These are phyloP conservation scores for Glycyrrhiza uralensis DNA, from an alignment of 306 rosid genomes.

Conservation along the genomic window DNA sequence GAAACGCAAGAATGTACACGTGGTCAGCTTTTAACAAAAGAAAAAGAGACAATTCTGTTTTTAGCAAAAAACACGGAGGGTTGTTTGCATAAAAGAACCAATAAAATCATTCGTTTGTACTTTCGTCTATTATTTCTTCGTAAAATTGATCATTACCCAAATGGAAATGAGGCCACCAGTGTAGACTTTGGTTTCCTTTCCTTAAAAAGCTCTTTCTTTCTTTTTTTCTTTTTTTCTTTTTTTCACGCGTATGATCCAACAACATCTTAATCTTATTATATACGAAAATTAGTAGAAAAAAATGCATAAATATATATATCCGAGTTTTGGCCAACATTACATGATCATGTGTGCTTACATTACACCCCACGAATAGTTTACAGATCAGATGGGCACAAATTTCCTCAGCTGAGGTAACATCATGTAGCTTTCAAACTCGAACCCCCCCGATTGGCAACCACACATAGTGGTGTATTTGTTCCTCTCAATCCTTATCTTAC, in stretches of 20 bases:
- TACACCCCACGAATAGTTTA: not conserved
- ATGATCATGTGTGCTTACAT: not conserved
- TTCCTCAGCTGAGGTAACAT: not conserved
- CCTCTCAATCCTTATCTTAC: slow-evolving; percentile 19
- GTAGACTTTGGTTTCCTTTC: not conserved
- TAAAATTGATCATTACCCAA: too few relatives aligned
- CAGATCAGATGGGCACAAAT: slow-evolving; percentile 1
- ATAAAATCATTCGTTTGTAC: too few relatives aligned
- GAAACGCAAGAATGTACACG: too few relatives aligned
- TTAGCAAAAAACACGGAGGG: too few relatives aligned
- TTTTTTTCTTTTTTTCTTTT: too few relatives aligned
- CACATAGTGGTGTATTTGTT: not conserved
- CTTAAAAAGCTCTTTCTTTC: not conserved
- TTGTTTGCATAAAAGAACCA: too few relatives aligned
- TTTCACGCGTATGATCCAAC: not conserved
- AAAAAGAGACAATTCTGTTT: too few relatives aligned
- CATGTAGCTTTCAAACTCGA: not conserved
- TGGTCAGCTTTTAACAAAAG: too few relatives aligned
- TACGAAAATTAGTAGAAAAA: not conserved
- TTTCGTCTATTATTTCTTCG: too few relatives aligned
- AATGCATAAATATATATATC: not conserved
- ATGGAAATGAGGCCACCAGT: not conserved
- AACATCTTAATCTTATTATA: not conserved
- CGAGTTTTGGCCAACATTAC: not conserved
- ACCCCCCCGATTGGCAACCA: not conserved